These are phyloP conservation scores for Fagopyrum tataricum DNA, from an alignment of 148 eudicot species.

Conservation along the genomic window DNA sequence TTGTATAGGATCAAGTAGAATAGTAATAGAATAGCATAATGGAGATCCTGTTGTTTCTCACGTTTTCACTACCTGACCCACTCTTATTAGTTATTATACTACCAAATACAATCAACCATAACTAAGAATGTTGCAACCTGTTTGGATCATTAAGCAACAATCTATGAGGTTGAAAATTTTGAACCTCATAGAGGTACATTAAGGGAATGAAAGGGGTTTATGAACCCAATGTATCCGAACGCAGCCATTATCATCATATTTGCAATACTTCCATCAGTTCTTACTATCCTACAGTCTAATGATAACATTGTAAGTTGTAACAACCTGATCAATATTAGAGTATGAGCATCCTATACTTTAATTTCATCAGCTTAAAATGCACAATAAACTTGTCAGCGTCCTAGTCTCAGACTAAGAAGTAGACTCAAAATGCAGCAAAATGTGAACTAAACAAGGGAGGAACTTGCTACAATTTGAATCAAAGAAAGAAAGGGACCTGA, in stretches of 20 bases:
- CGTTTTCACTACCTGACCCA: neutral
- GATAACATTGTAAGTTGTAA: neutral
- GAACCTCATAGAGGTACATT: too few species aligned
- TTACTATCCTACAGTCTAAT: neutral
- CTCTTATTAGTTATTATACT: neutral
- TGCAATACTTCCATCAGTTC: neutral
- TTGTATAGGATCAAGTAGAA: neutral
- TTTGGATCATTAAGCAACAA: neutral
- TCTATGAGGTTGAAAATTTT: too few species aligned
- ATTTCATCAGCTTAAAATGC: neutral
- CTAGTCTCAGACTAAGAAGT: too few species aligned
- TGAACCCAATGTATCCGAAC: too few species aligned
- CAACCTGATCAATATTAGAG: neutral
- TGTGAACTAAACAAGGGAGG: too few species aligned
- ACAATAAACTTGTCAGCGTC: neutral
- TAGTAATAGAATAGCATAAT: neutral
- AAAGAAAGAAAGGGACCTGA: slow-evolving; percentile 34
- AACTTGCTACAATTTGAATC: neutral
- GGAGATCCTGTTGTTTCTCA: neutral
- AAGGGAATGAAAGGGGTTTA: too few species aligned
- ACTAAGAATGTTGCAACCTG: neutral
- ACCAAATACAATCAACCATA: neutral
- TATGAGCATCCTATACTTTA: neutral
- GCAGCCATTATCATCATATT: too few species aligned
- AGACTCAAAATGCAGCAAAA: too few species aligned